A percentile compares a stretch with the other conserved stretches of the same genome.
phyloP scores from a whole-genome alignment of 306 rosid genomes.

The Dryas alaskensis region DNA sequence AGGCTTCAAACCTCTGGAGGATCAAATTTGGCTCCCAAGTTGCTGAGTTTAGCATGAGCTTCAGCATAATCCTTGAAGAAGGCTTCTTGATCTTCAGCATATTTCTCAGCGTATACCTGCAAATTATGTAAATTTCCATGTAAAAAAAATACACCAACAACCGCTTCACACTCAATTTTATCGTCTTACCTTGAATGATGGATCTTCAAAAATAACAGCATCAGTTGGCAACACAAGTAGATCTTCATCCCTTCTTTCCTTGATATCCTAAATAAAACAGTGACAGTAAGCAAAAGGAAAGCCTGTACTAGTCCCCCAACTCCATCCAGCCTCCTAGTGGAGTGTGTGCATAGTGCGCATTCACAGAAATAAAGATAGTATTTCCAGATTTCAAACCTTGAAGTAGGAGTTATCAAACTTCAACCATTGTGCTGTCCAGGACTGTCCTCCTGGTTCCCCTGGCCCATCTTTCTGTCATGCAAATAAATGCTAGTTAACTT shows the following conservation, averaged over 20 bases:
- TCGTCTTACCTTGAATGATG: conserved; percentile 73
- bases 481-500: conserved; percentile 28
- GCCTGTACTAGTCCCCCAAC: background rate
- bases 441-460: conserved; percentile 98
- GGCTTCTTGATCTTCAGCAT: conserved; percentile 81
- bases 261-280: conserved; percentile 69
- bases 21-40: conserved; percentile 87
- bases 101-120: conserved; percentile 88
- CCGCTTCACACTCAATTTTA: background rate
- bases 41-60: conserved; percentile 98
- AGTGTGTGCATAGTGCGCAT: conserved; percentile 3
- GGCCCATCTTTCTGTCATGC: conserved; percentile 85
- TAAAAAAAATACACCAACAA: background rate
- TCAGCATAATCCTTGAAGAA: conserved; percentile 97
- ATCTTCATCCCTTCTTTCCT: conserved; percentile 83
- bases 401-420: conserved; percentile 95
- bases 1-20: conserved; percentile 82
- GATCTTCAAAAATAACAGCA: conserved; percentile 89
- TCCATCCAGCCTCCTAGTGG: background rate
- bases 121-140: conserved; percentile 11
- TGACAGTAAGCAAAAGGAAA: conserved; percentile 29
- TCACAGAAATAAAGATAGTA: conserved; percentile 4
- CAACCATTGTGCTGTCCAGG: conserved; percentile 95
- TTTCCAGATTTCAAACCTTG: conserved; percentile 51
- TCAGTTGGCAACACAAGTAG: conserved; percentile 92